phyloP scores from a whole-genome alignment of 257 asterid species.

The Asclepias syriaca region DNA sequence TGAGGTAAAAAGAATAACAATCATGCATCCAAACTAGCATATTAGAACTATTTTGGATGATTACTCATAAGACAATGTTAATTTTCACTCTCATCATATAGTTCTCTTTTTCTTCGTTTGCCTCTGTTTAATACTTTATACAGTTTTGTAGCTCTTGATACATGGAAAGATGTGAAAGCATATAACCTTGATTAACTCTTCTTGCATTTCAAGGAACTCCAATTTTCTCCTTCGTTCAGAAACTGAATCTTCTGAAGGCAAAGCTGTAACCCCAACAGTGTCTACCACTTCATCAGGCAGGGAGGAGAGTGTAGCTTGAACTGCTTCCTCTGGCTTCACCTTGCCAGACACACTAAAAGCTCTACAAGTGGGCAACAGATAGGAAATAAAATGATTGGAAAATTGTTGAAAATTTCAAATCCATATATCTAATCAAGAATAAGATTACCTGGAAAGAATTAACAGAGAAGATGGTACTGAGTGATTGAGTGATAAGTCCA shows the following conservation, averaged over 20 bases:
- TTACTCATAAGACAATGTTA: neutral
- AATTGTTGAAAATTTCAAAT: slow-evolving; percentile 14
- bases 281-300: slow-evolving; percentile 96
- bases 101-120: neutral
- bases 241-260: slow-evolving; percentile 84
- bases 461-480: slow-evolving; percentile 87
- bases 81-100: neutral
- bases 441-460: slow-evolving; percentile 77
- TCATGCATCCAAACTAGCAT: no score
- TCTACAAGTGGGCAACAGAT: slow-evolving; percentile 35
- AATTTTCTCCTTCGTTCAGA: slow-evolving; percentile 88
- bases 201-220: slow-evolving; percentile 88
- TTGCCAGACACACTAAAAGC: slow-evolving; percentile 76
- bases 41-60: neutral
- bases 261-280: slow-evolving; percentile 66
- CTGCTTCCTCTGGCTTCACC: slow-evolving; percentile 76
- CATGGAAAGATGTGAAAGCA: neutral
- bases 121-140: neutral
- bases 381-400: slow-evolving; percentile 14
- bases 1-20: no score
- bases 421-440: neutral
- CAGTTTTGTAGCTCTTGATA: neutral
- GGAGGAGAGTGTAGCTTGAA: slow-evolving; percentile 83
- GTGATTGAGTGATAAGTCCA: slow-evolving; percentile 82
- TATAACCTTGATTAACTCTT: slow-evolving; percentile 82